Evolutionary conservation across 2,329 filamentous ascomycete genomes (phyloP).

Genomic region (Trichoderma sp.): DNA sequence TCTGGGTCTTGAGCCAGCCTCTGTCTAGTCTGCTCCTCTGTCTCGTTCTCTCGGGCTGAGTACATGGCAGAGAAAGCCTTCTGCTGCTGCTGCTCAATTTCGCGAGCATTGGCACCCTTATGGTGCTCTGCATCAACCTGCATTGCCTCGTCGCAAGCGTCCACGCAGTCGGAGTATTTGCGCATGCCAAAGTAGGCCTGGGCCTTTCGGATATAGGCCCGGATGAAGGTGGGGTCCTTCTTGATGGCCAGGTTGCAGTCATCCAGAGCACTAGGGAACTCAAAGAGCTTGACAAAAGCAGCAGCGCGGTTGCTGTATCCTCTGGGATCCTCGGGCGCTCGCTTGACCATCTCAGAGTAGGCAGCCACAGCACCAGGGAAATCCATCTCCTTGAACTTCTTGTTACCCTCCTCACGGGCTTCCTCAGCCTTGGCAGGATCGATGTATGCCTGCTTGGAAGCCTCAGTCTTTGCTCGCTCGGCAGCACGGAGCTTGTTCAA

Average conservation of each 20-base stretch:
- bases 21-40: slow-evolving; percentile 92
- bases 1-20: slow-evolving; percentile 88
- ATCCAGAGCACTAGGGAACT: slow-evolving; percentile 88
- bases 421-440: slow-evolving; percentile 92
- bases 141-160: slow-evolving; percentile 80
- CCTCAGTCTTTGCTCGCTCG: slow-evolving; percentile 81
- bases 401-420: slow-evolving; percentile 90
- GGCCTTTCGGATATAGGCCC: slow-evolving; percentile 94
- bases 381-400: slow-evolving; percentile 95
- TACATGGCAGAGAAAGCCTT: slow-evolving; percentile 93
- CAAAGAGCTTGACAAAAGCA: slow-evolving; percentile 93
- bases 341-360: slow-evolving; percentile 96
- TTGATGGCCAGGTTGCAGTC: slow-evolving; percentile 93
- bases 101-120: slow-evolving; percentile 75
- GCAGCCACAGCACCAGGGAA: slow-evolving; percentile 94
- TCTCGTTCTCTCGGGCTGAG: slow-evolving; percentile 86
- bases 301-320: slow-evolving; percentile 98
- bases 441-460: slow-evolving; percentile 77
- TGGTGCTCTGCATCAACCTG: slow-evolving; percentile 71
- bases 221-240: slow-evolving; percentile 88
- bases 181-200: slow-evolving; percentile 97
- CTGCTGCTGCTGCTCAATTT: slow-evolving; percentile 92
- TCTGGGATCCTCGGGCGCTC: slow-evolving; percentile 85
- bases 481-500: slow-evolving; percentile 88
- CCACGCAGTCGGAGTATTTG: slow-evolving; percentile 93